phyloP scores from a whole-genome alignment of 192 early-diverging fungal genomes.

The Kappamyces sp. region DNA sequence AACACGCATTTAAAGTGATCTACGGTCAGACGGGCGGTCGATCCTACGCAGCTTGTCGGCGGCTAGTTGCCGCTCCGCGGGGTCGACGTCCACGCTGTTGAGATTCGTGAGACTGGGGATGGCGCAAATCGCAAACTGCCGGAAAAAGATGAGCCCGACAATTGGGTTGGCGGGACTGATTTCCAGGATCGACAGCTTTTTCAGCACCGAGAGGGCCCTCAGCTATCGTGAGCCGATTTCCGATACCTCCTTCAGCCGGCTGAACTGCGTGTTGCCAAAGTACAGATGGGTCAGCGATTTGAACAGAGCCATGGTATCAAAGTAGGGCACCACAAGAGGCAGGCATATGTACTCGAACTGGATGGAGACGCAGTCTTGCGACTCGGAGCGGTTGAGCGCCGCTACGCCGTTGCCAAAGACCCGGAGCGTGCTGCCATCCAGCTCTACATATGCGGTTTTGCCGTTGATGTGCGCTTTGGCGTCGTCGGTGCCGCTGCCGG shows the following conservation, averaged over 20 bases:
- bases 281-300: constrained; percentile 1
- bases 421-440: constrained; percentile 8
- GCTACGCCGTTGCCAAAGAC: constrained; percentile 15
- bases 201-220: background rate
- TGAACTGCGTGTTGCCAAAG: constrained; percentile 6
- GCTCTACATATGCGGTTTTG: constrained; percentile 12
- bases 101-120: background rate
- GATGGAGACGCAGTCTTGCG: background rate
- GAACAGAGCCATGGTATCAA: background rate
- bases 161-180: background rate
- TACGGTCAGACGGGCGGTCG: too few species aligned
- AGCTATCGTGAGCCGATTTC: background rate
- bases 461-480: background rate
- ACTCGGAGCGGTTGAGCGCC: background rate
- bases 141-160: background rate
- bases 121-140: constrained; percentile 6
- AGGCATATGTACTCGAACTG: constrained; percentile 11
- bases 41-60: too few species aligned
- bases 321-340: background rate
- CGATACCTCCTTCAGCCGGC: background rate
- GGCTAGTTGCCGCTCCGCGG: background rate
- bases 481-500: background rate
- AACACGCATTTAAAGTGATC: too few species aligned
- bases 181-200: constrained; percentile 1
- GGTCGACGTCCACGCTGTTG: background rate